Evolutionary conservation across 164 flowering plant genomes (phyloP).

Genomic region (Vitis rupestris): DNA sequence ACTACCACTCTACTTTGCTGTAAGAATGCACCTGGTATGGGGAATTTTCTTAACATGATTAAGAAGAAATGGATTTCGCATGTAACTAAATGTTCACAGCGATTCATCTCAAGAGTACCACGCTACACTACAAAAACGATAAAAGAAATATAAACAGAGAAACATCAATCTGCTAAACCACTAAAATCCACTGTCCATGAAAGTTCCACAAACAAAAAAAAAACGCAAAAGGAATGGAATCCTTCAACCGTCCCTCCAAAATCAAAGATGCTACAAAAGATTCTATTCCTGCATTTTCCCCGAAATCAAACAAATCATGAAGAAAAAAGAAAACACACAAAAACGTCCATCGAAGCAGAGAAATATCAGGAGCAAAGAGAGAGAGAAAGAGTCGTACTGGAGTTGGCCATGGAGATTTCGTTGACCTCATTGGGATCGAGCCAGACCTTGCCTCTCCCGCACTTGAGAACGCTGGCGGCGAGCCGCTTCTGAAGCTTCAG

Average conservation of each 20-base stretch:
- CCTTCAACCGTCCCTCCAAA: not conserved
- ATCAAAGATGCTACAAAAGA: too few species aligned
- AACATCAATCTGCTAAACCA: too few species aligned
- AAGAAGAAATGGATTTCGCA: too few species aligned
- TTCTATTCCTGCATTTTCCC: not conserved
- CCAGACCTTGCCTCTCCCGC: constrained; percentile 48
- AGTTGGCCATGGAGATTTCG: constrained; percentile 49
- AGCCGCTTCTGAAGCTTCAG: constrained; percentile 48
- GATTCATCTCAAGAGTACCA: too few species aligned
- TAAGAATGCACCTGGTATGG: too few species aligned
- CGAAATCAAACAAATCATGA: not conserved
- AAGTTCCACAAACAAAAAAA: not conserved
- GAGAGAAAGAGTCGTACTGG: constrained; percentile 23
- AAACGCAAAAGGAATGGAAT: not conserved
- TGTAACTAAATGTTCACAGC: too few species aligned
- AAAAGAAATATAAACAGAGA: too few species aligned
- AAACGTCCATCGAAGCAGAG: not conserved
- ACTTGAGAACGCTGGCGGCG: constrained; percentile 39
- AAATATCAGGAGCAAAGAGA: constrained; percentile 1
- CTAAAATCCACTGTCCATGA: too few species aligned
- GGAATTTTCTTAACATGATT: too few species aligned
- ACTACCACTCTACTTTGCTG: too few species aligned
- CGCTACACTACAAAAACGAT: too few species aligned
- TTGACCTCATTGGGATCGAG: constrained; percentile 43
- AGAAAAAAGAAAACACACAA: not conserved